phyloP scores from a whole-genome alignment of 192 early-diverging fungal genomes.

The Dissophora ornata region DNA sequence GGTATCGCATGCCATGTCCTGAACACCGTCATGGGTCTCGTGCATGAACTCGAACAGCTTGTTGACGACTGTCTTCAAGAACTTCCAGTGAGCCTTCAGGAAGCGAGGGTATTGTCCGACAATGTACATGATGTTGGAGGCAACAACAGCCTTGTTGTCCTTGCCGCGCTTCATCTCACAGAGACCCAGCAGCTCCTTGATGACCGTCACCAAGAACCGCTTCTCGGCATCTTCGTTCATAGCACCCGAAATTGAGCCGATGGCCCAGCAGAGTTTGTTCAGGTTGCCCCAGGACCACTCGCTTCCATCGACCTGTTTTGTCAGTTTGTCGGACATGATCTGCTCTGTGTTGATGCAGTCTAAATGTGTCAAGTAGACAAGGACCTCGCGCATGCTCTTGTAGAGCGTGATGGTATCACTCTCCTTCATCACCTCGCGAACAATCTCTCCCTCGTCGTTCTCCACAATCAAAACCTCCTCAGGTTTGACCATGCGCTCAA shows the following conservation, averaged over 20 bases:
- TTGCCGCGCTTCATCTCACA: constrained; percentile 98
- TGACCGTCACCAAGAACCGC: constrained; percentile 96
- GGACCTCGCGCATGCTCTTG: constrained; percentile 97
- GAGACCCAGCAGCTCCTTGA: constrained; percentile 97
- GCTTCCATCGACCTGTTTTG: constrained; percentile 92
- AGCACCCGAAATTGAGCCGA: constrained; percentile 97
- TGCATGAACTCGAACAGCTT: constrained; percentile 99
- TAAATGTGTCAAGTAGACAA: constrained; percentile 98
- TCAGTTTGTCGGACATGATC: constrained; percentile 96
- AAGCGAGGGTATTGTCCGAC: constrained; percentile 99
- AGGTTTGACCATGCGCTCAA: constrained; percentile 98
- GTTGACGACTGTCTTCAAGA: constrained; percentile 99
- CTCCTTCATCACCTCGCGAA: constrained; percentile 96
- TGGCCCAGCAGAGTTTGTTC: constrained; percentile 99
- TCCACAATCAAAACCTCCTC: constrained; percentile 98
- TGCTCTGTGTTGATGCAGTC: constrained; percentile 93
- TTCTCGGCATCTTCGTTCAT: constrained; percentile 98
- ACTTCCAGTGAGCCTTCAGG: constrained; percentile 99
- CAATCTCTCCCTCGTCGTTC: constrained; percentile 99
- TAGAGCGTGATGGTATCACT: constrained; percentile 98
- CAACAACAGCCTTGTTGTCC: constrained; percentile 99
- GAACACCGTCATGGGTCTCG: constrained; percentile 95
- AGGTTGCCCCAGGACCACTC: constrained; percentile 99
- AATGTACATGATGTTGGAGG: constrained; percentile 99
- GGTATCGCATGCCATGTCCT: constrained; percentile 99